Percentiles rank a stretch among this genome's conserved stretches.
These are phyloP conservation scores for Cornus suecica DNA, from an alignment of 148 eudicot species.

Conservation along the genomic window DNA sequence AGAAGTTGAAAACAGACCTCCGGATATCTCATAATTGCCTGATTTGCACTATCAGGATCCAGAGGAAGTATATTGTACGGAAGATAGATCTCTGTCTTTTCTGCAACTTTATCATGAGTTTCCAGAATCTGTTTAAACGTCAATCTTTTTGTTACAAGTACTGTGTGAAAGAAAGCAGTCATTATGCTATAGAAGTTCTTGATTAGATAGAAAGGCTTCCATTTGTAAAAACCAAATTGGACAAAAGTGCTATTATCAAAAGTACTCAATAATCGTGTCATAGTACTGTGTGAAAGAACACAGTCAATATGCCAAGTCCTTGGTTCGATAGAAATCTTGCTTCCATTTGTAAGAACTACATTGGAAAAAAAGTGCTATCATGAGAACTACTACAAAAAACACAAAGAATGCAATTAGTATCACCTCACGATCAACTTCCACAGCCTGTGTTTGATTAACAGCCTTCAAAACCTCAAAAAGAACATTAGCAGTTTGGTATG, in stretches of 20 bases:
- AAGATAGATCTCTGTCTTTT: slow-evolving; percentile 82
- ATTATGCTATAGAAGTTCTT: neutral
- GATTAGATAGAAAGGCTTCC: neutral
- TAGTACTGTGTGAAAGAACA: neutral
- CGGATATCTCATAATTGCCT: slow-evolving; percentile 95
- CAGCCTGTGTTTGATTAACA: slow-evolving; percentile 83
- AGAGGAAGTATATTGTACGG: slow-evolving; percentile 98
- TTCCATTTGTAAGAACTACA: slow-evolving; percentile 4
- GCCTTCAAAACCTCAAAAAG: slow-evolving; percentile 98
- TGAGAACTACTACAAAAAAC: neutral
- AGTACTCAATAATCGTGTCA: too few species aligned
- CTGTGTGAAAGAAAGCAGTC: neutral
- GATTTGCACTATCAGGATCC: slow-evolving; percentile 97
- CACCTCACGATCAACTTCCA: slow-evolving; percentile 98
- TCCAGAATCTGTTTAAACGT: slow-evolving; percentile 62
- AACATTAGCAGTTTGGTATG: slow-evolving; percentile 99
- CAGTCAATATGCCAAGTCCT: neutral
- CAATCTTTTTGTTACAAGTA: neutral
- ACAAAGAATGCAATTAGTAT: slow-evolving; percentile 12
- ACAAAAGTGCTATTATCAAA: neutral
- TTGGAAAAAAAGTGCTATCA: slow-evolving; percentile 1
- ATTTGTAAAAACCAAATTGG: slow-evolving; percentile 7
- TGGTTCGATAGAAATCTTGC: neutral
- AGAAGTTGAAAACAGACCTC: slow-evolving; percentile 49
- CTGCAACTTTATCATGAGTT: slow-evolving; percentile 95